Conservation (phyloP, 78 protist species). For the Dictyostelium capitatum region DNA sequence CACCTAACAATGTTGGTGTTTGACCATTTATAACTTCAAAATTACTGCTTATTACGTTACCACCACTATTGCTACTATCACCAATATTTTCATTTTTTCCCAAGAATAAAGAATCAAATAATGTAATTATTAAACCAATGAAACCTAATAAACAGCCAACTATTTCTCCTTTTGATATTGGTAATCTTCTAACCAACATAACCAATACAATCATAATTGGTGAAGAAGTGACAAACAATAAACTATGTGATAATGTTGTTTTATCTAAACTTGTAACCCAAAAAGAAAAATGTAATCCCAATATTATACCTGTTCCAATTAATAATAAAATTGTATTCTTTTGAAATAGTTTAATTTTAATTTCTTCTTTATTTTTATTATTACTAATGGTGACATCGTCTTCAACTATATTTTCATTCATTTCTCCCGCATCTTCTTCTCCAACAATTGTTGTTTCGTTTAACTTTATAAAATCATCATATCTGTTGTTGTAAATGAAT, state of each 20-base stretch:
- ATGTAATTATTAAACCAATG: constrained; percentile 42
- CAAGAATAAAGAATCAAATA: constrained; percentile 34
- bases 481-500: neutral
- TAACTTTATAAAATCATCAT: neutral
- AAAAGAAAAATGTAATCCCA: constrained; percentile 72
- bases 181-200: constrained; percentile 30
- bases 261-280: constrained; percentile 71
- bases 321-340: neutral
- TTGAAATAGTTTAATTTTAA: neutral
- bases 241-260: constrained; percentile 75
- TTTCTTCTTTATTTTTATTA: neutral
- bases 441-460: neutral
- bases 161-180: constrained; percentile 60
- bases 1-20: constrained; percentile 72
- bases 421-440: neutral
- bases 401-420: neutral
- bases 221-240: constrained; percentile 73
- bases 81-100: neutral
- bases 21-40: neutral
- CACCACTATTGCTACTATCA: neutral
- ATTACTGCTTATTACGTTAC: neutral
- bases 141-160: constrained; percentile 70
- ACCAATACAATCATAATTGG: constrained; percentile 70
- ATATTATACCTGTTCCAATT: constrained; percentile 26
- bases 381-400: neutral